phyloP scores from a whole-genome alignment of 371 early-diverging fungal genomes.

The Actinomucor elegans region DNA sequence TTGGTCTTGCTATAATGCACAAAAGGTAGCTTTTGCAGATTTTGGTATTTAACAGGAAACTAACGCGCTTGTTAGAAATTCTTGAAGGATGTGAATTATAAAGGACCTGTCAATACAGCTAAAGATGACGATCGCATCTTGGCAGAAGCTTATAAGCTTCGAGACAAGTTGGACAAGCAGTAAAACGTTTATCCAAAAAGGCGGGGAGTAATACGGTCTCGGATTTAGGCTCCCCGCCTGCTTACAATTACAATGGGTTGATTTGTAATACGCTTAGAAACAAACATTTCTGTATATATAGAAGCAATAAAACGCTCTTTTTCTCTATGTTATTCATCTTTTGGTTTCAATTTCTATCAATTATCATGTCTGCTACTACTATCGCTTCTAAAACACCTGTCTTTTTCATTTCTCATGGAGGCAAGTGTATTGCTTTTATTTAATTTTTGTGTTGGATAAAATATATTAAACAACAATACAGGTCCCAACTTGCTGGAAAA shows the following conservation, averaged over 20 bases:
- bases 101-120: conserved; percentile 36
- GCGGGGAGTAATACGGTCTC: not conserved
- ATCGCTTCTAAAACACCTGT: conserved; percentile 26
- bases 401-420: conserved; percentile 47
- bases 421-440: conserved; percentile 15
- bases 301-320: too few species aligned
- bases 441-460: not conserved
- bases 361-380: not conserved
- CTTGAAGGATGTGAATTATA: conserved; percentile 42
- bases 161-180: conserved; percentile 12
- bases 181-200: not conserved
- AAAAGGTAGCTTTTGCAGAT: conserved; percentile 36
- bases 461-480: conserved; percentile 12
- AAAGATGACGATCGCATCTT: conserved; percentile 33
- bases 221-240: conserved; percentile 2
- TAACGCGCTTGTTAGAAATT: conserved; percentile 25
- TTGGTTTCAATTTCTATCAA: not conserved
- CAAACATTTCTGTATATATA: too few species aligned
- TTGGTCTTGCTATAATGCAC: conserved; percentile 51
- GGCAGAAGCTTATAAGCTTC: conserved; percentile 16
- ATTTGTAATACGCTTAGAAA: conserved; percentile 2
- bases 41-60: not conserved
- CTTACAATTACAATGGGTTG: not conserved
- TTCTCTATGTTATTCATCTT: not conserved
- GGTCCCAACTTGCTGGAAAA: conserved; percentile 59